These are phyloP conservation scores for Pleoardoris graminearum DNA, from an alignment of 2,329 filamentous ascomycete genomes.

Conservation along the genomic window DNA sequence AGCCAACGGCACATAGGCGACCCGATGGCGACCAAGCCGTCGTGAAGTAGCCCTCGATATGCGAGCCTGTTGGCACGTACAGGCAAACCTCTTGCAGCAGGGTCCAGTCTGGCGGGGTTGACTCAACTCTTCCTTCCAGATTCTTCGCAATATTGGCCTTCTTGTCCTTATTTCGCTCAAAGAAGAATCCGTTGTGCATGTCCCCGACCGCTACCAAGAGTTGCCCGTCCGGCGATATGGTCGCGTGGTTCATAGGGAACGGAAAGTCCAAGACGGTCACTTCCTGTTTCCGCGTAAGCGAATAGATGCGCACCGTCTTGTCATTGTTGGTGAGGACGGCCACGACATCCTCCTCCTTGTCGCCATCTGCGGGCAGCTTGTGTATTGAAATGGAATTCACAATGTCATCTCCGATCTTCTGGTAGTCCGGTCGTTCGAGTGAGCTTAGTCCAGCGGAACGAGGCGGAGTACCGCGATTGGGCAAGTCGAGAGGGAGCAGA, in stretches of 20 bases:
- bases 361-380: constrained; percentile 50
- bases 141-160: constrained; percentile 31
- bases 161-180: constrained; percentile 57
- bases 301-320: constrained; percentile 82
- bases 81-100: constrained; percentile 47
- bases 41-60: constrained; percentile 68
- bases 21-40: constrained; percentile 76
- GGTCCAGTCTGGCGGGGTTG: constrained; percentile 44
- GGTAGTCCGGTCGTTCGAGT: constrained; percentile 52
- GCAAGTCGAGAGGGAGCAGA: constrained; percentile 58
- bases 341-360: constrained; percentile 62
- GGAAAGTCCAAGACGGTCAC: constrained; percentile 74
- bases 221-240: constrained; percentile 87
- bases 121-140: constrained; percentile 24
- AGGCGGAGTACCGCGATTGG: constrained; percentile 28
- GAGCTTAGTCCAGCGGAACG: constrained; percentile 45
- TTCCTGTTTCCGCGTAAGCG: constrained; percentile 68
- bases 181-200: constrained; percentile 83
- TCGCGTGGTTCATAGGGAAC: constrained; percentile 88
- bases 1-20: constrained; percentile 72
- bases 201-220: constrained; percentile 85
- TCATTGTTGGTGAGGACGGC: constrained; percentile 89
- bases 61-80: constrained; percentile 44
- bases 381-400: constrained; percentile 70
- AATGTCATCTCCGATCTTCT: constrained; percentile 65